Base-by-base conservation (phyloP, 2,329 filamentous ascomycete genomes). In the Stagonosporopsis chrysanthemi region DNA sequence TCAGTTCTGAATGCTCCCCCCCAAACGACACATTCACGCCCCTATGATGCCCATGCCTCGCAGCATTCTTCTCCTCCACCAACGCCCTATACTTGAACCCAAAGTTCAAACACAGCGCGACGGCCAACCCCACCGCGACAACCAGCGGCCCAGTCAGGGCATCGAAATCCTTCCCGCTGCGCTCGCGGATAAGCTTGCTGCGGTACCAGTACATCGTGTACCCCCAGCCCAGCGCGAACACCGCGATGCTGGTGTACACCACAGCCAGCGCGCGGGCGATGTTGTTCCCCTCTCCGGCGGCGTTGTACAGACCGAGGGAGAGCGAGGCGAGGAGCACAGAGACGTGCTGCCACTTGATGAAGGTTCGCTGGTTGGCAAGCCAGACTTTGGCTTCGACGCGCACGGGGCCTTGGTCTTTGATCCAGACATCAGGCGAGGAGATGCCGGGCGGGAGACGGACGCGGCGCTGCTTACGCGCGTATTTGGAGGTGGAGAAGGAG, bases 341-440 rank as follows among this genome's bases (percentile, higher is more conserved):
- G 70, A 99, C 92, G 76, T 98, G 93, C 81, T 98, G 91, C 95
- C 95, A 99, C 78, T 97, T 98, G 77, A 99, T 89, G 75, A 97
- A 99, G 0, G 95, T 99, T 60, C 95, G 89, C 79, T 99, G 94
- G 77, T 99, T 99, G 52, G 95, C 95, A 55, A 99, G 88, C 94
- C 95, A 99, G 28, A 99, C 94, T 79, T 99, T 99, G 60, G 92
- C 92, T 80, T 99, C 95, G 55, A 99, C 92, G 73, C 92, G 90
- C 63, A 98, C 85, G 33, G 92, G 90, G 3, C 95, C 94, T 31
- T 90, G 86, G 77, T 99, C 96, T 81, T 99, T 99, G 82, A 99
- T 91, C 88, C 94, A 96, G 64, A 87, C 84, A 8, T 85, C 86
- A 1, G 95, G 95, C 72, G 96, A 88, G 22, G 86, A 86, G n/a